These are phyloP conservation scores for Brasenia schreberi DNA, from an alignment of 164 flowering plant species.

Conservation along the genomic window DNA sequence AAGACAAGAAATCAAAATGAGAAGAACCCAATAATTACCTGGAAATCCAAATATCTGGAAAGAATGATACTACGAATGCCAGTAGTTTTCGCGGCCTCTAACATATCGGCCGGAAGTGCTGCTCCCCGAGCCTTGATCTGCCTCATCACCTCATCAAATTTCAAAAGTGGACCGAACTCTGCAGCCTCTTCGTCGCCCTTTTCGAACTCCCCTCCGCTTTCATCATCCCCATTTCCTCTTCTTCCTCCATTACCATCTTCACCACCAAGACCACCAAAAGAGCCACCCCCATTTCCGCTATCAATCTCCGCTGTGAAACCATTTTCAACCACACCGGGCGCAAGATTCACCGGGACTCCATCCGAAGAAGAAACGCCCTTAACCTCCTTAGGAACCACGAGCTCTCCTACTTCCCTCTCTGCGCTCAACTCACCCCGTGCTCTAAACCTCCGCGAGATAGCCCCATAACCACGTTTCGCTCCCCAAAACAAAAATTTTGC, in stretches of 20 bases:
- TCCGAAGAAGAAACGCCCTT: background rate
- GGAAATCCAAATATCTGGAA: slow-evolving; percentile 56
- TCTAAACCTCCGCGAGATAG: background rate
- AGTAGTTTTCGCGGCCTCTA: slow-evolving; percentile 51
- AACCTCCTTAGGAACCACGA: background rate
- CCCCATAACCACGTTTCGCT: background rate
- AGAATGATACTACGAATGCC: slow-evolving; percentile 59
- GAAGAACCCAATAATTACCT: slow-evolving; percentile 22
- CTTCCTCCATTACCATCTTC: background rate
- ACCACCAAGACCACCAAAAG: background rate
- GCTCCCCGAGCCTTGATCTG: slow-evolving; percentile 44
- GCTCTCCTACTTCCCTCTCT: background rate
- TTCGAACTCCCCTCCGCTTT: slow-evolving; percentile 23
- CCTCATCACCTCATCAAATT: slow-evolving; percentile 49
- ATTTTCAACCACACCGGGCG: background rate
- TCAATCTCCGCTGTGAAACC: background rate
- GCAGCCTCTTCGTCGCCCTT: slow-evolving; percentile 36
- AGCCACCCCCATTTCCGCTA: background rate
- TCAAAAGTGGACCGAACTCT: slow-evolving; percentile 65
- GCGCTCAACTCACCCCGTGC: background rate
- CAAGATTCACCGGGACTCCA: background rate
- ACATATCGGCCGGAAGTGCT: slow-evolving; percentile 56
- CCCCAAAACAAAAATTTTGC: background rate
- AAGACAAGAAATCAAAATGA: too few relatives aligned
- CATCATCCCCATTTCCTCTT: slow-evolving; percentile 3